phyloP scores from a whole-genome alignment of 2,329 filamentous ascomycete species.

The Ophiostoma sp. region DNA sequence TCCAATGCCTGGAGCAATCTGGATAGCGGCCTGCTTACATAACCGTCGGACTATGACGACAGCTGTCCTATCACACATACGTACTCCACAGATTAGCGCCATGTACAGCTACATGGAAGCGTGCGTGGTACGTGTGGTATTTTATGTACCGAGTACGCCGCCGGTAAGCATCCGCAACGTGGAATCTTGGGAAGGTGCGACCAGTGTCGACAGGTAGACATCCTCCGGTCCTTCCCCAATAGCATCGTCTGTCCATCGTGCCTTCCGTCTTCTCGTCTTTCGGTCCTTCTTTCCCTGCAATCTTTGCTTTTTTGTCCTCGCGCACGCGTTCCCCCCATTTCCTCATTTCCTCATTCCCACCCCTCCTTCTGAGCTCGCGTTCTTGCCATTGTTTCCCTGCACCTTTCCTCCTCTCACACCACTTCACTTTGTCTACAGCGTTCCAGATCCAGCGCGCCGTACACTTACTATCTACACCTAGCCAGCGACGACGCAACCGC shows the following conservation, averaged over 20 bases:
- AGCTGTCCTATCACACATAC: slow-evolving; percentile 9
- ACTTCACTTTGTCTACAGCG: too few species aligned
- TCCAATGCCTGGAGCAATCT: background rate
- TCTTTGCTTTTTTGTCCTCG: background rate
- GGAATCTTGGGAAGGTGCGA: slow-evolving; percentile 9
- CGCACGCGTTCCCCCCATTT: background rate
- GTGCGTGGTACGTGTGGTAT: too few species aligned
- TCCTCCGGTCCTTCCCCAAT: background rate
- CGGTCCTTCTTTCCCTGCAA: background rate
- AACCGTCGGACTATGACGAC: slow-evolving; percentile 6
- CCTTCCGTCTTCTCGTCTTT: background rate
- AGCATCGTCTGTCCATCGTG: background rate
- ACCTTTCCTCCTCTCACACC: too few species aligned
- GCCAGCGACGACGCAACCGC: too few species aligned
- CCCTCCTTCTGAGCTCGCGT: too few species aligned
- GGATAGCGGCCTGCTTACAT: background rate
- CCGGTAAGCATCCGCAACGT: background rate
- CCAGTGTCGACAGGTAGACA: background rate
- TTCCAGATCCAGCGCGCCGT: too few species aligned
- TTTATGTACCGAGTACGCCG: background rate
- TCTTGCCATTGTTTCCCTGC: too few species aligned
- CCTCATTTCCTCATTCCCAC: background rate
- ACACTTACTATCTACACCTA: too few species aligned
- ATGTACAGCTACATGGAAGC: background rate
- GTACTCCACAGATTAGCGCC: background rate